A percentile compares a stretch with the other conserved stretches of the same genome.
Conservation (phyloP, 1,284 basidiomycete species). For the Rhodofomes roseus region DNA sequence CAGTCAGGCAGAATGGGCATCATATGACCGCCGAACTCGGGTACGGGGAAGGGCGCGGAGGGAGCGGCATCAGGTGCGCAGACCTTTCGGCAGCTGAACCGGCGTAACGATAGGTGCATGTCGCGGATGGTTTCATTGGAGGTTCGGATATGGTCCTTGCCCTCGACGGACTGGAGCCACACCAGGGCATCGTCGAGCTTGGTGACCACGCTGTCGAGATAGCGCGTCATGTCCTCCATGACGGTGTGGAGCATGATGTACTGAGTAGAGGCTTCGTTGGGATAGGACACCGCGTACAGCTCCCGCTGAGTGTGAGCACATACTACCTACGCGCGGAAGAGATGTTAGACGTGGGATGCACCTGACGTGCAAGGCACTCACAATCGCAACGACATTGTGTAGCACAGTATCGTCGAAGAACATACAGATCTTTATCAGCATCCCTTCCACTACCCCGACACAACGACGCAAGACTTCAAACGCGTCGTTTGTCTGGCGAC, state of each 20-base stretch:
- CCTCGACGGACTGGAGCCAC: neutral
- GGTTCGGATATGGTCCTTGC: neutral
- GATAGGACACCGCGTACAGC: neutral
- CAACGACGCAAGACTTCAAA: neutral
- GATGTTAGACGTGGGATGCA: neutral
- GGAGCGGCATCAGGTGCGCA: neutral
- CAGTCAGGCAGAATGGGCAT: neutral
- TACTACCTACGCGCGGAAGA: neutral
- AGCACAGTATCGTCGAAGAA: slow-evolving; percentile 1
- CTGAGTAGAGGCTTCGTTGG: neutral
- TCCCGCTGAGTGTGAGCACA: neutral
- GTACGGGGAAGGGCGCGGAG: neutral
- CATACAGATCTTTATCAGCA: neutral
- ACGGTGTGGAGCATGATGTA: neutral
- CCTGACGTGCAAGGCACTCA: neutral
- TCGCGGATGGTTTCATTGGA: neutral
- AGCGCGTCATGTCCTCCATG: neutral
- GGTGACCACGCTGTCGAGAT: neutral
- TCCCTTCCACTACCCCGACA: neutral
- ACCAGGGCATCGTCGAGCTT: neutral
- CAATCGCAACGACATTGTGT: neutral
- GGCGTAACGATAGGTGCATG: neutral
- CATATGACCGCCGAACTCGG: neutral
- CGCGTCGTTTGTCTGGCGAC: neutral
- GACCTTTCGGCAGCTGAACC: neutral